phyloP scores from a whole-genome alignment of 768 basidiomycete species.

The Termitomyces sp. region DNA sequence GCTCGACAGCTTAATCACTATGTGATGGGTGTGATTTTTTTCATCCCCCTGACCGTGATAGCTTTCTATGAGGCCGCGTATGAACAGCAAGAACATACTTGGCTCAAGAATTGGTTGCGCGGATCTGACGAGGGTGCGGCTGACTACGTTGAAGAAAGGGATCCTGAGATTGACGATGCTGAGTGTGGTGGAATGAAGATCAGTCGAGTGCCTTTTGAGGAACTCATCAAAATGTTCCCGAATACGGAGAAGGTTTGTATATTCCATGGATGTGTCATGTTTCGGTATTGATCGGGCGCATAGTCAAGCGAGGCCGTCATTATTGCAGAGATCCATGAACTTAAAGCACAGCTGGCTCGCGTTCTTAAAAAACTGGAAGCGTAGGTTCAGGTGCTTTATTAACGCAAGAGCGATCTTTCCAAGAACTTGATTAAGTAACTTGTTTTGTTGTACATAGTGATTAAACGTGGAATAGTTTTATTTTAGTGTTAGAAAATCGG shows the following conservation, averaged over 20 bases:
- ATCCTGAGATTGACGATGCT: conserved; percentile 59
- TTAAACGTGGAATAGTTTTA: not conserved
- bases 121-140: conserved; percentile 53
- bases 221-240: conserved; percentile 68
- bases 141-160: conserved; percentile 44
- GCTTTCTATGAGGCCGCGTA: conserved; percentile 69
- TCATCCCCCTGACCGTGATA: conserved; percentile 67
- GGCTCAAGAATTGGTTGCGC: conserved; percentile 66
- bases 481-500: not conserved
- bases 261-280: not conserved
- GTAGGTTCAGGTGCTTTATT: not conserved
- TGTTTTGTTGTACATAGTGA: not conserved
- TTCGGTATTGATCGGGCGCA: not conserved
- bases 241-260: conserved; percentile 59
- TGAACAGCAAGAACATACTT: conserved; percentile 42
- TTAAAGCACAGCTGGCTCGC: conserved; percentile 42
- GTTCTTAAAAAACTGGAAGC: conserved; percentile 32
- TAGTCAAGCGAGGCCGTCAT: conserved; percentile 71
- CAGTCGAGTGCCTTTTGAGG: conserved; percentile 62
- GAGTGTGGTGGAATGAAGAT: conserved; percentile 55
- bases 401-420: not conserved
- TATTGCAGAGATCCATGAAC: conserved; percentile 52
- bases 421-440: not conserved
- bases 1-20: conserved; percentile 58
- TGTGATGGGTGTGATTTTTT: conserved; percentile 80